phyloP scores from a whole-genome alignment of 345 rosid species.

The Eucalyptus erythrocorys region DNA sequence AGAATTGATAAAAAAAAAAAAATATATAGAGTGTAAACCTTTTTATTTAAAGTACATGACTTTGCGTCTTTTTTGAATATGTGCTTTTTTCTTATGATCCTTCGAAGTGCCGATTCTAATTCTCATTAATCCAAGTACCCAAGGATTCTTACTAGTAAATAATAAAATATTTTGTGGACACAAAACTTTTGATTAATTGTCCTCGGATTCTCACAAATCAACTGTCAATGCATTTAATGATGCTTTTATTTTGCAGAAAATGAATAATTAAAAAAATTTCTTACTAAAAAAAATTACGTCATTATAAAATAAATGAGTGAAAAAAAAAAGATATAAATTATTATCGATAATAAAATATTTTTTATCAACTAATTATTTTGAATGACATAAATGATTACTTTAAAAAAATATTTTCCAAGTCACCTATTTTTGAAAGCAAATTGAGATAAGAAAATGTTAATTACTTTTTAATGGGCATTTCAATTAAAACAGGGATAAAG shows the following conservation, averaged over 20 bases:
- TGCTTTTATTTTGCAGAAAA: neutral
- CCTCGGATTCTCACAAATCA: neutral
- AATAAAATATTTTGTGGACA: neutral
- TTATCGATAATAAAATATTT: too few relatives aligned
- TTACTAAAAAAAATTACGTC: too few relatives aligned
- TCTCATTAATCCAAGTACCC: neutral
- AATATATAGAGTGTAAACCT: rapidly evolving
- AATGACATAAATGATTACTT: too few relatives aligned
- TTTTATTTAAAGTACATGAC: neutral
- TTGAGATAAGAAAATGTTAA: neutral
- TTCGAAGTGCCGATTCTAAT: neutral
- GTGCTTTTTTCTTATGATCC: rapidly evolving
- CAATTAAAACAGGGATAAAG: neutral
- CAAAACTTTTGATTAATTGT: neutral
- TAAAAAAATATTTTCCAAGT: neutral
- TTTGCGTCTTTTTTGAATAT: rapidly evolving
- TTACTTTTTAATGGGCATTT: neutral
- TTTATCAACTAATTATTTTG: too few relatives aligned
- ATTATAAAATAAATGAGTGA: neutral
- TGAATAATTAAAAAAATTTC: too few relatives aligned
- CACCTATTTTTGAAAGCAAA: neutral
- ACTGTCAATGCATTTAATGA: too few relatives aligned
- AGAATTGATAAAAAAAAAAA: rapidly evolving
- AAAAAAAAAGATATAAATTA: too few relatives aligned
- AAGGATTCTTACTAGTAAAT: neutral